phyloP scores from a whole-genome alignment of 139 green algal species.

The Closterium sp. region DNA sequence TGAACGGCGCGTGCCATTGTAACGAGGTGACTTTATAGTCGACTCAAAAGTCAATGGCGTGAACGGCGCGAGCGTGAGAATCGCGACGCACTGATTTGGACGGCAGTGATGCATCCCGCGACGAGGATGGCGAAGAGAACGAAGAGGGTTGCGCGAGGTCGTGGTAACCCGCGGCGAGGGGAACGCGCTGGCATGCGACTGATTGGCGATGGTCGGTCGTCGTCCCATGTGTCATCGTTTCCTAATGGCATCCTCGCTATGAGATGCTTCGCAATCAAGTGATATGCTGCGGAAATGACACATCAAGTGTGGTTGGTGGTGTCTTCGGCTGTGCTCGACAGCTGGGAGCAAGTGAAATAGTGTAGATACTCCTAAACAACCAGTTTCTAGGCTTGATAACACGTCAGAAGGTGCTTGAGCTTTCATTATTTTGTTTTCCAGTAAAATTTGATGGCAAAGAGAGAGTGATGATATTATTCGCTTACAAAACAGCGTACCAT shows the following conservation, averaged over 20 bases:
- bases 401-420: no score
- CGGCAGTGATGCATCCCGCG: background rate
- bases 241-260: background rate
- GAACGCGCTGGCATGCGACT: background rate
- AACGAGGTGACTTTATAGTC: no score
- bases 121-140: background rate
- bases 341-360: no score
- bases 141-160: background rate
- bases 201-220: background rate
- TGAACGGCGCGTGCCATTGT: no score
- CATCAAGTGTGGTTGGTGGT: background rate
- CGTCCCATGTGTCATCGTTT: background rate
- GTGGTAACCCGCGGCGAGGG: background rate
- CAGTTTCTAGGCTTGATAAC: no score
- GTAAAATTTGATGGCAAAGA: no score
- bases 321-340: no score
- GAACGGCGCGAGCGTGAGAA: background rate
- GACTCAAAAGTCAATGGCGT: no score
- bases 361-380: no score
- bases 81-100: background rate
- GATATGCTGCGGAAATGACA: background rate
- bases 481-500: no score
- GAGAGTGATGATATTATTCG: no score
- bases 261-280: background rate
- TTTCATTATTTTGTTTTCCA: no score